phyloP scores from a whole-genome alignment of 192 early-diverging fungal species.

The Backusella luteola region DNA sequence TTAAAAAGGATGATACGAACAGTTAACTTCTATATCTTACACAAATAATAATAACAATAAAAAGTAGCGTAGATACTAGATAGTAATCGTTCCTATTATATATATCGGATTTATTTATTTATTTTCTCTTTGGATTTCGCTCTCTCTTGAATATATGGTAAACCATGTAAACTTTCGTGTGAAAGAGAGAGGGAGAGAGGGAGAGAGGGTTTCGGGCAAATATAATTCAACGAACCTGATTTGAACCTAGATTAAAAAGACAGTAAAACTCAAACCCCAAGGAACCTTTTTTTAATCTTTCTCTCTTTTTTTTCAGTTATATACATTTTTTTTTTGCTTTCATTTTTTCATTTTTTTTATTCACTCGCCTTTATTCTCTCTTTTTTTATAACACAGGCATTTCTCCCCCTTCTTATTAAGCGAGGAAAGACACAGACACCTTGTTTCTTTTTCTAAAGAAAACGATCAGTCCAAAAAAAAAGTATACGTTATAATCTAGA shows the following conservation, averaged over 20 bases:
- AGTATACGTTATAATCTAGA: background rate
- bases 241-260: slow-evolving; percentile 2
- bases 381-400: background rate
- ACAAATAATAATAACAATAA: background rate
- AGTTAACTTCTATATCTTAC: background rate
- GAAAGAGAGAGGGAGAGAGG: background rate
- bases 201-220: slow-evolving; percentile 10
- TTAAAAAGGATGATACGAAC: background rate
- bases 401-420: background rate
- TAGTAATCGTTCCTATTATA: background rate
- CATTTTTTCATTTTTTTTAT: background rate
- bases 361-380: background rate
- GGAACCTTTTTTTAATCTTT: slow-evolving; percentile 2
- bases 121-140: background rate
- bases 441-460: background rate
- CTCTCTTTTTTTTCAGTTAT: background rate
- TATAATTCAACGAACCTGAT: slow-evolving; percentile 13
- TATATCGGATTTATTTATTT: slow-evolving; percentile 4
- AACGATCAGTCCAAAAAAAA: background rate
- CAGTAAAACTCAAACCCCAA: background rate
- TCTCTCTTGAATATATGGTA: background rate
- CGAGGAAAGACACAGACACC: background rate
- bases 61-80: background rate
- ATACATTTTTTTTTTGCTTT: background rate
- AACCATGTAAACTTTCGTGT: background rate